These are phyloP conservation scores for Handroanthus guayacan DNA, from an alignment of 257 asterid species.

Conservation along the genomic window DNA sequence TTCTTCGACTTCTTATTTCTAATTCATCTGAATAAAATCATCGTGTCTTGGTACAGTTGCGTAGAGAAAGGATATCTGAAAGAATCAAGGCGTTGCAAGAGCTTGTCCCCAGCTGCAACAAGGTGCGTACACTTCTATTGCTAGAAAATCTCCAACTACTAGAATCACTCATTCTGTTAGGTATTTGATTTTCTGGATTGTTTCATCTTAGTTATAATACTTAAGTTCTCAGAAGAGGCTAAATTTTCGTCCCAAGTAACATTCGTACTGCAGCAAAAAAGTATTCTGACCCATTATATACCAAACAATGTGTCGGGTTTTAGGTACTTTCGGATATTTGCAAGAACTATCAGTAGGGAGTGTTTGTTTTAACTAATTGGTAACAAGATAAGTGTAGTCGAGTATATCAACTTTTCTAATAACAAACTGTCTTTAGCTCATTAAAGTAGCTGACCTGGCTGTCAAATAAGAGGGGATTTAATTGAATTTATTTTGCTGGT, in stretches of 20 bases:
- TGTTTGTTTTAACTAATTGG: neutral
- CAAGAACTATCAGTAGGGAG: conserved; percentile 1
- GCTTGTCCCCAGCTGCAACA: conserved; percentile 92
- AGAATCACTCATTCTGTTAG: neutral
- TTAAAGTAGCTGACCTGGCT: neutral
- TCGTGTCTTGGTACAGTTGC: conserved; percentile 59
- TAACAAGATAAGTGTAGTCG: neutral
- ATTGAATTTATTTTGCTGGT: conserved; percentile 12
- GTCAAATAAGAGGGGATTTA: neutral
- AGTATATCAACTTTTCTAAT: conserved; percentile 11
- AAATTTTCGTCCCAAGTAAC: conserved; percentile 6
- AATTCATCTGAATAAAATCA: conserved; percentile 26
- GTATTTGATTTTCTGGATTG: conserved; percentile 4
- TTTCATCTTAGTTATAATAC: neutral
- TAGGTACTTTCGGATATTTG: neutral
- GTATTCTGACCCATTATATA: neutral
- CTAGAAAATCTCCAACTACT: conserved; percentile 3
- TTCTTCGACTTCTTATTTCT: neutral
- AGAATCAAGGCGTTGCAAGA: conserved; percentile 93
- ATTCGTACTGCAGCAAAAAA: neutral
- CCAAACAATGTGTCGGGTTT: neutral
- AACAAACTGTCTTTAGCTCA: conserved; percentile 8
- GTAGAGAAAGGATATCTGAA: conserved; percentile 88
- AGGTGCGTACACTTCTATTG: conserved; percentile 52
- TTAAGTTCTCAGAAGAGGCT: conserved; percentile 1